Percentiles rank a stretch among this genome's conserved stretches.
phyloP scores from a whole-genome alignment of 257 asterid species.

The Capsicum rhomboideum region DNA sequence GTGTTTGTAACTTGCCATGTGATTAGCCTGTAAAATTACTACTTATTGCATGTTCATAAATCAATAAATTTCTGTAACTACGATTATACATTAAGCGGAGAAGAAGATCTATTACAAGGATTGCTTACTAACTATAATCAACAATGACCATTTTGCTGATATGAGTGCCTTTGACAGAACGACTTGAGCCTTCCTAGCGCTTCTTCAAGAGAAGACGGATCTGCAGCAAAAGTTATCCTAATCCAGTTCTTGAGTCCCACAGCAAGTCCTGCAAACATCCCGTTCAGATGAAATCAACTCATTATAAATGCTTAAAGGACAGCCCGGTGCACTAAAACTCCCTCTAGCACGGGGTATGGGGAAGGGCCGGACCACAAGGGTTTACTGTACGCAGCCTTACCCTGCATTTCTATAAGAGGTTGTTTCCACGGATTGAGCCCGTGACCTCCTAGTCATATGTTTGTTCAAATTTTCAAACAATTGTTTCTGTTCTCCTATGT shows the following conservation, averaged over 20 bases:
- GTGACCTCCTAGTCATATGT: too few relatives aligned
- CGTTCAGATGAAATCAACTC: not conserved
- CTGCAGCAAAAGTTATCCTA: conserved; percentile 62
- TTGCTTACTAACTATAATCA: not conserved
- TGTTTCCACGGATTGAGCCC: too few relatives aligned
- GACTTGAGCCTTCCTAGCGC: conserved; percentile 45
- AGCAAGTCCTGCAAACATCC: conserved; percentile 45
- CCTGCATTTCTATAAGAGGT: too few relatives aligned
- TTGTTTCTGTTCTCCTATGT: not conserved
- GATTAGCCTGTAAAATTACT: not conserved
- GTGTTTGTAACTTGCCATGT: not conserved
- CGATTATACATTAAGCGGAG: not conserved
- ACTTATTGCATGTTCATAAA: not conserved
- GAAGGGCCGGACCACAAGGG: too few relatives aligned
- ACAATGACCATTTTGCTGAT: conserved; percentile 7
- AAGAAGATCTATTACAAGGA: not conserved
- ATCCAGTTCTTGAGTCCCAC: conserved; percentile 79
- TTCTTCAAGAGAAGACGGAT: conserved; percentile 29
- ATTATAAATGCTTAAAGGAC: not conserved
- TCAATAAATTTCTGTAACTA: not conserved
- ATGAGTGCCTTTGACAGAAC: conserved; percentile 53
- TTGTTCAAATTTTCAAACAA: not conserved
- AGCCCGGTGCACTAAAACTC: too few relatives aligned
- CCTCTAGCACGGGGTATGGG: too few relatives aligned
- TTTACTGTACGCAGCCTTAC: too few relatives aligned